These are phyloP conservation scores for Suillus paluster DNA, from an alignment of 768 basidiomycete species.

Conservation along the genomic window DNA sequence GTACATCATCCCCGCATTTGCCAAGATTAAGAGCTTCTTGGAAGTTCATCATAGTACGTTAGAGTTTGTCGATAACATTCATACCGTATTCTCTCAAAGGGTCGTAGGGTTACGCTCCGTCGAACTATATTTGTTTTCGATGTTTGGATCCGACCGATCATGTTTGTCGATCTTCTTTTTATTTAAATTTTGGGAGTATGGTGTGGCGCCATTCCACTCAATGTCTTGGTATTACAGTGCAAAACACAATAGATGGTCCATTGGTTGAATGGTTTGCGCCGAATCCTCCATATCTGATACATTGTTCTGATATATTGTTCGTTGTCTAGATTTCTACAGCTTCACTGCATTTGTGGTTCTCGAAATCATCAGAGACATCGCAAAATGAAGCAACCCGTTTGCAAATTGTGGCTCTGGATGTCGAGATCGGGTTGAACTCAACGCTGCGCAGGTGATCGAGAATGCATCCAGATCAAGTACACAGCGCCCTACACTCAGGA, in stretches of 20 bases:
- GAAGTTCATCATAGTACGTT: conserved; percentile 1
- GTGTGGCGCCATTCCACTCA: neutral
- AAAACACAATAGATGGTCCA: too few species aligned
- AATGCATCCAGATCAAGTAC: neutral
- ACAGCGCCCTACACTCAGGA: neutral
- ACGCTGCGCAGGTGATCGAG: neutral
- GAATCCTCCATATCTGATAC: neutral
- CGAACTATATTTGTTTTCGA: neutral
- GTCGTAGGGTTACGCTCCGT: neutral
- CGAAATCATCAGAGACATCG: neutral
- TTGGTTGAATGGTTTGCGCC: neutral
- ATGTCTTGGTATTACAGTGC: neutral
- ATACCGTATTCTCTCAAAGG: neutral
- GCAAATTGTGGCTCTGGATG: neutral
- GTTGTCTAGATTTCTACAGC: neutral
- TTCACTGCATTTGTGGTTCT: neutral
- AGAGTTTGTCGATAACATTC: neutral
- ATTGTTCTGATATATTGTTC: conserved; percentile 2
- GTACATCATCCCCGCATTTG: neutral
- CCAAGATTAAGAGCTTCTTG: conserved; percentile 2
- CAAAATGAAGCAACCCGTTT: neutral
- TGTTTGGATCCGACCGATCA: neutral
- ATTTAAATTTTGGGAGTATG: too few species aligned
- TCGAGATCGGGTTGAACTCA: neutral
- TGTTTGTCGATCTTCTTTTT: neutral